phyloP scores from a whole-genome alignment of 2,329 filamentous ascomycete genomes.

The Botryotinia calthae region DNA sequence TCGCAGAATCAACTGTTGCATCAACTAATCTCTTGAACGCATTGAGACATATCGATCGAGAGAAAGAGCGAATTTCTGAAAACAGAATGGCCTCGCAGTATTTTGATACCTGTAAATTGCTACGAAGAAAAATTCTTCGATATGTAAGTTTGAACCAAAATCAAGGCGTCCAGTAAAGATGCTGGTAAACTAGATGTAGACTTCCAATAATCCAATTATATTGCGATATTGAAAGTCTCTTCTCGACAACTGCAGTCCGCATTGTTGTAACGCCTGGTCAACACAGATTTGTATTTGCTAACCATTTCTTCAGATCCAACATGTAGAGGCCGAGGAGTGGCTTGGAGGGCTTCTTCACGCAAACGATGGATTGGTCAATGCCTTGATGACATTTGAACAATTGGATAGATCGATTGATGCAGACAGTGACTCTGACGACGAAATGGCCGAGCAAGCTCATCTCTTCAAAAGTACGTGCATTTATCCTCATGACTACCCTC shows the following conservation, averaged over 20 bases:
- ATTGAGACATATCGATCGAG: conserved; percentile 86
- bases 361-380: conserved; percentile 92
- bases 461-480: conserved; percentile 55
- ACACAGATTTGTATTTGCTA: not conserved
- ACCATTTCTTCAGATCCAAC: conserved; percentile 62
- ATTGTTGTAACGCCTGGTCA: not conserved
- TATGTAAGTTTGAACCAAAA: conserved; percentile 57
- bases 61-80: conserved; percentile 82
- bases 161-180: not conserved
- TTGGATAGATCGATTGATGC: conserved; percentile 82
- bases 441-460: conserved; percentile 63
- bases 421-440: conserved; percentile 69
- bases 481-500: not conserved
- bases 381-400: conserved; percentile 91
- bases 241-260: not conserved
- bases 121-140: conserved; percentile 79
- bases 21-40: conserved; percentile 88
- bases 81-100: conserved; percentile 70
- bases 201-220: not conserved
- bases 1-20: conserved; percentile 84
- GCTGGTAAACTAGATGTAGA: not conserved
- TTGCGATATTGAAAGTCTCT: not conserved
- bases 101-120: conserved; percentile 83
- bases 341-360: conserved; percentile 87
- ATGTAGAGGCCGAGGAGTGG: conserved; percentile 87